A percentile compares a stretch with the other conserved stretches of the same genome.
phyloP scores from a whole-genome alignment of 2,329 filamentous ascomycete genomes.

The Nothophaeocryptopus gaeumannii region DNA sequence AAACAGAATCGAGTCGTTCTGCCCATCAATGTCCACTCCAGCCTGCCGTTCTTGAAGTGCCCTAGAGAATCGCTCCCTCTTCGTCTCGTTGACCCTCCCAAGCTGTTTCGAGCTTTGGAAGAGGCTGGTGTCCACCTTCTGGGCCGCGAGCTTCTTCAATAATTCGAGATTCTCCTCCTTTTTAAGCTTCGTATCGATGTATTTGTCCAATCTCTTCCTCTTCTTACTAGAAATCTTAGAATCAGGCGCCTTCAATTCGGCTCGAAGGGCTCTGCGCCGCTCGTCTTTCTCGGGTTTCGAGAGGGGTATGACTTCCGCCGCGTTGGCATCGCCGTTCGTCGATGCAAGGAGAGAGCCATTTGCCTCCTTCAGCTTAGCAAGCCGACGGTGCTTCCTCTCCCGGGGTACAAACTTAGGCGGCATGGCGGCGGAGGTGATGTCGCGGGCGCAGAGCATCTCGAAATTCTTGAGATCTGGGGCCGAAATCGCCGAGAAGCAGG shows the following conservation, averaged over 20 bases:
- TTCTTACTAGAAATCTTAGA: slow-evolving; percentile 62
- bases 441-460: too few species aligned
- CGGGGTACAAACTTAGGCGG: slow-evolving; percentile 51
- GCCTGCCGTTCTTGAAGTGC: slow-evolving; percentile 64
- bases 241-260: slow-evolving; percentile 54
- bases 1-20: slow-evolving; percentile 55
- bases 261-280: slow-evolving; percentile 51
- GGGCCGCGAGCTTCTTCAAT: slow-evolving; percentile 74
- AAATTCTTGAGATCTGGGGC: neutral
- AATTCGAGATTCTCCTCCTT: slow-evolving; percentile 89
- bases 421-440: neutral
- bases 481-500: neutral
- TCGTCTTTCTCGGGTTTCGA: slow-evolving; percentile 55
- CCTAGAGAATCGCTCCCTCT: slow-evolving; percentile 64
- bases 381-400: slow-evolving; percentile 60
- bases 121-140: slow-evolving; percentile 76
- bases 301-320: slow-evolving; percentile 44
- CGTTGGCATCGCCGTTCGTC: slow-evolving; percentile 55
- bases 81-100: slow-evolving; percentile 69
- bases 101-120: slow-evolving; percentile 76
- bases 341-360: slow-evolving; percentile 37
- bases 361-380: slow-evolving; percentile 56
- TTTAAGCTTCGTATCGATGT: slow-evolving; percentile 83
- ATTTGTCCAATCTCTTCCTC: slow-evolving; percentile 66
- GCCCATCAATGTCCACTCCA: slow-evolving; percentile 57